Percentiles rank a stretch among this genome's conserved stretches.
These are phyloP conservation scores for Aristolochia californica DNA, from an alignment of 164 flowering plant genomes.

Conservation along the genomic window DNA sequence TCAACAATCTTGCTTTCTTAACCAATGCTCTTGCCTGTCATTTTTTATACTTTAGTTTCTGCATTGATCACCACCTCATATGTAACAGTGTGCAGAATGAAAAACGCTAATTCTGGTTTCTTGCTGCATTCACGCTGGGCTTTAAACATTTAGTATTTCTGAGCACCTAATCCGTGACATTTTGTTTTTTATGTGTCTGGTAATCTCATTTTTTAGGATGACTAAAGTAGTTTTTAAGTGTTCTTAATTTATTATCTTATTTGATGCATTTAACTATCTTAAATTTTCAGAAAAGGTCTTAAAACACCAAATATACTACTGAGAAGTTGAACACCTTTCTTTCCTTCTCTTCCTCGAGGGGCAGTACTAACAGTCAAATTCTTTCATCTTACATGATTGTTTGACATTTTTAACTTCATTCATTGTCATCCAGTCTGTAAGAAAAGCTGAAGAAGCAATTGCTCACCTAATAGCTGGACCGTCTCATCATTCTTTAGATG, in stretches of 20 bases:
- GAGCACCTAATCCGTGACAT: no score
- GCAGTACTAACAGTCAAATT: not conserved
- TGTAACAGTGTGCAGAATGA: not conserved
- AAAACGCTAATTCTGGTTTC: not conserved
- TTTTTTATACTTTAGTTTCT: not conserved
- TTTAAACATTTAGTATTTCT: not conserved
- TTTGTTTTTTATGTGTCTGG: no score
- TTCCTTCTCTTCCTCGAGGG: not conserved
- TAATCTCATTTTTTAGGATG: no score
- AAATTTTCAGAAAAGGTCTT: not conserved
- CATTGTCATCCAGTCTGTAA: conserved; percentile 3
- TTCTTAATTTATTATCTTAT: no score
- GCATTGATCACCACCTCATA: no score
- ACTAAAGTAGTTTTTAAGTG: no score
- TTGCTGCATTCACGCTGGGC: not conserved
- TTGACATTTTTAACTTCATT: not conserved
- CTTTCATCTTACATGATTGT: not conserved
- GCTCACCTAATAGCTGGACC: conserved; percentile 52
- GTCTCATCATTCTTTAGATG: conserved; percentile 48
- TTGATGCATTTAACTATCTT: no score
- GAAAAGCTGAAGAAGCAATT: conserved; percentile 45
- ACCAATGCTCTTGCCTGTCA: not conserved
- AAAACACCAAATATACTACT: not conserved
- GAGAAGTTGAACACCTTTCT: not conserved
- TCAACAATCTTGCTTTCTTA: not conserved